Percentiles rank a stretch among this genome's conserved stretches.
Conservation (phyloP, 1,284 basidiomycete species). For the Trametes sp. region DNA sequence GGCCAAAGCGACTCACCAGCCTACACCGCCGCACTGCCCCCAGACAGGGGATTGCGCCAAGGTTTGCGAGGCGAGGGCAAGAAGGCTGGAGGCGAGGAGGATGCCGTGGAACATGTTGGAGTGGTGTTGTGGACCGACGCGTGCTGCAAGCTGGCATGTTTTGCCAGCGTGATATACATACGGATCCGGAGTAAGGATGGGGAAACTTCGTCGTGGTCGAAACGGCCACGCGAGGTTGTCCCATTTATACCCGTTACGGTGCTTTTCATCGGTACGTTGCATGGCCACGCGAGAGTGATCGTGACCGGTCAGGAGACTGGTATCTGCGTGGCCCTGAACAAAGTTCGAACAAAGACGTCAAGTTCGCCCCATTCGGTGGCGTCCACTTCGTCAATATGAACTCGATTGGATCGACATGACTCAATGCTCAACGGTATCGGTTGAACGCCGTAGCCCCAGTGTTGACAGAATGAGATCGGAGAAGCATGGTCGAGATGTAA, state of each 20-base stretch:
- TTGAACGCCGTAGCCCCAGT: not conserved
- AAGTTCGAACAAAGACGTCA: not conserved
- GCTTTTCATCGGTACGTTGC: slow-evolving; percentile 1
- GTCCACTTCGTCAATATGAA: slow-evolving; percentile 10
- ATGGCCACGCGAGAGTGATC: slow-evolving; percentile 15
- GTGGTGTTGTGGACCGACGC: not conserved
- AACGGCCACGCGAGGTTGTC: slow-evolving; percentile 27
- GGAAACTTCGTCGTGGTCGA: slow-evolving; percentile 27
- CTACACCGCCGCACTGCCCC: slow-evolving; percentile 58
- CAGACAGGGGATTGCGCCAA: slow-evolving; percentile 51
- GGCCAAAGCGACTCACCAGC: slow-evolving; percentile 46
- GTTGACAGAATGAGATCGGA: slow-evolving; percentile 7
- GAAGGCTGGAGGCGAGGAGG: slow-evolving; percentile 23
- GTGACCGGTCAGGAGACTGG: slow-evolving; percentile 2
- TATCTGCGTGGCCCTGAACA: not conserved
- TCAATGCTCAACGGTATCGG: not conserved
- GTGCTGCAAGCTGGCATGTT: not conserved
- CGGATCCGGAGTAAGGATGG: slow-evolving; percentile 27
- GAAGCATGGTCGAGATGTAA: not conserved
- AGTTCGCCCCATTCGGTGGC: slow-evolving; percentile 8
- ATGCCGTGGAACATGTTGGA: slow-evolving; percentile 26
- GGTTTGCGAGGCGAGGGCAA: slow-evolving; percentile 21
- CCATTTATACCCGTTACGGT: slow-evolving; percentile 18
- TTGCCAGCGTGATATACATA: slow-evolving; percentile 25
- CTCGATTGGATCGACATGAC: not conserved